A percentile compares a stretch with the other conserved stretches of the same genome.
phyloP scores from a whole-genome alignment of 1,284 basidiomycete species.

The Cryptococcus deneoformans region DNA sequence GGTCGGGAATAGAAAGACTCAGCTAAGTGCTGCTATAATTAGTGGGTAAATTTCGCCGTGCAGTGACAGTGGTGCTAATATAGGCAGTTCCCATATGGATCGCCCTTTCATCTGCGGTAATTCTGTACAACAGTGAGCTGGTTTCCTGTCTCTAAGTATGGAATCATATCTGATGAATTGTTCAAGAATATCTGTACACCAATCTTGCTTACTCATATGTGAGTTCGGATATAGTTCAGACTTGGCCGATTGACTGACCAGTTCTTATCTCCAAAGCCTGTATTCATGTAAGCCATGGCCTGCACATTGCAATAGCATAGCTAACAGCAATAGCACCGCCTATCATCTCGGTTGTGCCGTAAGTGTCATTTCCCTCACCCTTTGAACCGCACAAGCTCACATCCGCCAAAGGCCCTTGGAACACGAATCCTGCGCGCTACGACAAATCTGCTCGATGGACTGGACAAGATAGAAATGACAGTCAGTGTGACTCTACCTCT shows the following conservation, averaged over 20 bases:
- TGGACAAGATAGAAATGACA: constrained; percentile 78
- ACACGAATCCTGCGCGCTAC: constrained; percentile 84
- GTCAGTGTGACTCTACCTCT: constrained; percentile 21
- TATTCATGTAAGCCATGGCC: constrained; percentile 40
- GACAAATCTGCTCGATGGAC: constrained; percentile 78
- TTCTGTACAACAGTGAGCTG: constrained; percentile 79
- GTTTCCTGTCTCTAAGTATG: neutral
- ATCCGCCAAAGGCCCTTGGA: constrained; percentile 66
- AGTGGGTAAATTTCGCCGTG: constrained; percentile 15
- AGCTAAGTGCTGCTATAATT: constrained; percentile 24
- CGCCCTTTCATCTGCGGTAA: constrained; percentile 78
- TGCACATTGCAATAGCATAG: neutral
- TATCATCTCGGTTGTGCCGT: constrained; percentile 45
- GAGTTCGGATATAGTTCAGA: constrained; percentile 10
- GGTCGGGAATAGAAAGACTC: constrained; percentile 1
- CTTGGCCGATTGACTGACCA: constrained; percentile 11
- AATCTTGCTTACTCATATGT: constrained; percentile 69
- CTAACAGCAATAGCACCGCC: constrained; percentile 63
- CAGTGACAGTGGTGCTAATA: neutral
- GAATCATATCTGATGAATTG: neutral
- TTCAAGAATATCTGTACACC: constrained; percentile 70
- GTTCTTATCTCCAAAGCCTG: constrained; percentile 22
- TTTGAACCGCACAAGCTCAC: neutral
- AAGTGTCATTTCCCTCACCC: constrained; percentile 9
- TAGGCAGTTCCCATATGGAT: constrained; percentile 59